Evolutionary conservation across 768 basidiomycete genomes (phyloP), one percentile per base, ranked within the genome.

Genomic region (Lactifluus piperatus): DNA sequence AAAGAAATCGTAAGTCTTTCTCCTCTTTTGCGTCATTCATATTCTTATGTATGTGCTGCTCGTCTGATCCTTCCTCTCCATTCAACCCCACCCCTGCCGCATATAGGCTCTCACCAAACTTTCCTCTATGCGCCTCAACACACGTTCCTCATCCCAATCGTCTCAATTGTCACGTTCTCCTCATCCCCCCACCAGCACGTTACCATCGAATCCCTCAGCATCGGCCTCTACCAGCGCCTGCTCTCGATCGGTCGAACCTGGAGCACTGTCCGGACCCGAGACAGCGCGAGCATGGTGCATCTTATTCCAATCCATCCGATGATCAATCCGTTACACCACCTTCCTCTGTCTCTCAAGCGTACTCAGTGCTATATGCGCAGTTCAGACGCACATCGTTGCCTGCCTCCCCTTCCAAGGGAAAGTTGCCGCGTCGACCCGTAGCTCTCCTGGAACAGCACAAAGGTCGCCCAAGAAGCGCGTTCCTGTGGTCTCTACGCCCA

Each of bases 181-280:
- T 13, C 49, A 20, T 13, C 27, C 36, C 3, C 27, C 54, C 64
- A 44, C 62, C 62, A 55, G 65, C 62, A 58, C 59, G 59, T 47
- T 63, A 67, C n/a, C 69, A 45, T 68, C 69, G 27, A 64, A 14
- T 47, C 47, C 76, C 26, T 73, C 75, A 20, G 65, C 69, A 32
- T 68, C 70, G 63, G 62, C 26, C 34, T 62, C 44, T 48, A 36
- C 58, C 54, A 54, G 72, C 73, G 58, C 71, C 64, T 56, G 71
- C 74, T 54, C 67, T 67, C 74, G 7, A 69, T 75, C 41, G 37
- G 67, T 45, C 48, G 63, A 27, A 56, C 58, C 37, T 32, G 57
- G 51, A 47, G 57, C 59, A 70, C 65, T 71, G 64, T 91, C 88
- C 7, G 89, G 89, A 30, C 90, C 88, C 2, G 90, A 91, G 70